Evolutionary conservation across 1,284 basidiomycete genomes (phyloP).

Genomic region (Microbotryum intermedium): DNA sequence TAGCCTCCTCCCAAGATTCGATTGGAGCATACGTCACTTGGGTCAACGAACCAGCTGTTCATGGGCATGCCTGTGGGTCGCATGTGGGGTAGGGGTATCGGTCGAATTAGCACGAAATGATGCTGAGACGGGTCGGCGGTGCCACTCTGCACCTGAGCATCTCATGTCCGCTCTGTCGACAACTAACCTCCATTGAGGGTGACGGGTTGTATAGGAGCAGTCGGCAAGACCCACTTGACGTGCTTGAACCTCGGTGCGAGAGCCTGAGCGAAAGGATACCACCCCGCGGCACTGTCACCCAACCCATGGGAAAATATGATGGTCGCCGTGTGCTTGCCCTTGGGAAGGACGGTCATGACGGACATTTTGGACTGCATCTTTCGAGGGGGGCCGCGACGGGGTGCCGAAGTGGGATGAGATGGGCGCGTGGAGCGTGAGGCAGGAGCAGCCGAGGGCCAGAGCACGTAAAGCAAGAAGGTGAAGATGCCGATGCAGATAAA

Average conservation of each 20-base stretch:
- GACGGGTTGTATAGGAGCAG: slow-evolving; percentile 52
- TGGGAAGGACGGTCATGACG: not conserved
- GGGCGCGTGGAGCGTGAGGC: not conserved
- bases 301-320: slow-evolving; percentile 63
- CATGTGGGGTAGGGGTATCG: not conserved
- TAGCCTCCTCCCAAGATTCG: slow-evolving; percentile 2
- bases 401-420: not conserved
- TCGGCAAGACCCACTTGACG: slow-evolving; percentile 52
- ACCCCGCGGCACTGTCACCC: slow-evolving; percentile 28
- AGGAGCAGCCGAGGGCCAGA: not conserved
- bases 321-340: slow-evolving; percentile 63
- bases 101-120: not conserved
- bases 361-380: not conserved
- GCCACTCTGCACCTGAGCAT: not conserved
- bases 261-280: slow-evolving; percentile 23
- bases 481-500: not conserved
- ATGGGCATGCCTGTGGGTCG: slow-evolving; percentile 40
- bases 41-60: slow-evolving; percentile 55
- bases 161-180: slow-evolving; percentile 8
- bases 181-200: slow-evolving; percentile 58
- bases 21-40: not conserved
- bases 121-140: not conserved
- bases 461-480: not conserved
- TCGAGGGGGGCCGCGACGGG: not conserved
- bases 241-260: slow-evolving; percentile 21